phyloP scores from a whole-genome alignment of 169 alveolate species.

The Cryptosporidium sp. region DNA sequence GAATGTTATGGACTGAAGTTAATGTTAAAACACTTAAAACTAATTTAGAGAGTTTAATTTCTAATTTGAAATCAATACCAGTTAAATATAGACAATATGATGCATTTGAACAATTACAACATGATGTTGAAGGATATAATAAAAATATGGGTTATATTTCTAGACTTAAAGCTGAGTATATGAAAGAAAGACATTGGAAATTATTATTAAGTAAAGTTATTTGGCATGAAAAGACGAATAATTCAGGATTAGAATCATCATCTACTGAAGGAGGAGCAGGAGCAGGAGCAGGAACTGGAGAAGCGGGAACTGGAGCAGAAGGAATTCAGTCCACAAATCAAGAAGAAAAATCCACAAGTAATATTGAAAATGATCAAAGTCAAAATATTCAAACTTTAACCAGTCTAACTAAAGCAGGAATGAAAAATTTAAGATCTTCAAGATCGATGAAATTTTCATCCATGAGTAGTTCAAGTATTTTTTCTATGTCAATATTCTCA shows the following conservation, averaged over 20 bases:
- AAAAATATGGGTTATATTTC: conserved; percentile 79
- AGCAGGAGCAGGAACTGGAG: too few relatives aligned
- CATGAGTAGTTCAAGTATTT: conserved; percentile 12
- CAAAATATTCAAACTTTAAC: not conserved
- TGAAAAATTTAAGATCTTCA: not conserved
- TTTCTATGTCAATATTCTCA: conserved; percentile 74
- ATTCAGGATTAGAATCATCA: not conserved
- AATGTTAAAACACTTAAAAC: conserved; percentile 88
- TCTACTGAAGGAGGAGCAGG: not conserved
- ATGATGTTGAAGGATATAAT: conserved; percentile 79
- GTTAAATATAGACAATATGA: conserved; percentile 90
- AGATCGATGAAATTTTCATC: conserved; percentile 5
- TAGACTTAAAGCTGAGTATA: conserved; percentile 95
- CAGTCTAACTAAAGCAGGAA: not conserved
- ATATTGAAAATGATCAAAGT: not conserved
- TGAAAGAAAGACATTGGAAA: conserved; percentile 98
- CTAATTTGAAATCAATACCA: conserved; percentile 88
- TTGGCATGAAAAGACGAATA: conserved; percentile 3
- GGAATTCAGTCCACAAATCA: not conserved
- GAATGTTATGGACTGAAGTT: conserved; percentile 87
- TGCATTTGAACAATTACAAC: conserved; percentile 92
- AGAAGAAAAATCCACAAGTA: conserved; percentile 16
- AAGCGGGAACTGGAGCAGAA: not conserved
- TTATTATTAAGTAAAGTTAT: conserved; percentile 84
- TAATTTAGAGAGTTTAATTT: conserved; percentile 88